Evolutionary conservation across 805 yeast genomes (phyloP).

Genomic region (Ogataea nakhonphanomensis): DNA sequence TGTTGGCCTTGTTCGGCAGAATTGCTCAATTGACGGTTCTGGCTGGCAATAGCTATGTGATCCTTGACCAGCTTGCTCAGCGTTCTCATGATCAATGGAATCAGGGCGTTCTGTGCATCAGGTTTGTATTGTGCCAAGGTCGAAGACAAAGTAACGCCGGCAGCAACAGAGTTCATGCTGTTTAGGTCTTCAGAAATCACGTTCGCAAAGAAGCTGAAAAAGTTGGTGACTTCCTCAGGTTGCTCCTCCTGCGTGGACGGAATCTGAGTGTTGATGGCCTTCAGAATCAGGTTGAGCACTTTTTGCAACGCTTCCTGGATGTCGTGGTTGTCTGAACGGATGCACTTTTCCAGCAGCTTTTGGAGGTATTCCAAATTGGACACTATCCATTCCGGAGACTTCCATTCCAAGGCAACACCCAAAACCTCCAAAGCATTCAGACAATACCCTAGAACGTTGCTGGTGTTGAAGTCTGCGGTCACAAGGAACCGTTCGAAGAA

Average conservation of each 20-base stretch:
- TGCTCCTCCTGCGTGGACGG: constrained; percentile 45
- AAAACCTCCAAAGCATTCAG: constrained; percentile 89
- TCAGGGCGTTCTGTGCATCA: constrained; percentile 64
- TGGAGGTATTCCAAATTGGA: constrained; percentile 68
- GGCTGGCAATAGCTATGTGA: constrained; percentile 65
- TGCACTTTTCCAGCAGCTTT: constrained; percentile 71
- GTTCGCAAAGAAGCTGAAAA: constrained; percentile 56
- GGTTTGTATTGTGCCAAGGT: constrained; percentile 76
- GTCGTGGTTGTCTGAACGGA: constrained; percentile 79
- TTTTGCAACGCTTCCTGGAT: constrained; percentile 81
- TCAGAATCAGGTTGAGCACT: constrained; percentile 64
- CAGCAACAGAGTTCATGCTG: constrained; percentile 72
- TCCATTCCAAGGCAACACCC: constrained; percentile 77
- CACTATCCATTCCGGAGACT: constrained; percentile 73
- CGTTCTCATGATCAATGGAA: constrained; percentile 79
- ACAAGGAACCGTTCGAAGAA: constrained; percentile 86
- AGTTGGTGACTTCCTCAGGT: constrained; percentile 59
- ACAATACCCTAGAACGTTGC: constrained; percentile 71
- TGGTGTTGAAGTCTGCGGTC: constrained; percentile 68
- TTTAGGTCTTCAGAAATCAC: constrained; percentile 76
- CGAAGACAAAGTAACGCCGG: constrained; percentile 82
- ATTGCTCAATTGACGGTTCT: constrained; percentile 30
- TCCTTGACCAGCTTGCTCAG: constrained; percentile 88
- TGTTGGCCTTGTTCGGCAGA: constrained; percentile 16
- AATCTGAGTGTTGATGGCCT: constrained; percentile 53